Base-by-base conservation (phyloP, 2,329 filamentous ascomycete species). In the Alternaria conjuncta region DNA sequence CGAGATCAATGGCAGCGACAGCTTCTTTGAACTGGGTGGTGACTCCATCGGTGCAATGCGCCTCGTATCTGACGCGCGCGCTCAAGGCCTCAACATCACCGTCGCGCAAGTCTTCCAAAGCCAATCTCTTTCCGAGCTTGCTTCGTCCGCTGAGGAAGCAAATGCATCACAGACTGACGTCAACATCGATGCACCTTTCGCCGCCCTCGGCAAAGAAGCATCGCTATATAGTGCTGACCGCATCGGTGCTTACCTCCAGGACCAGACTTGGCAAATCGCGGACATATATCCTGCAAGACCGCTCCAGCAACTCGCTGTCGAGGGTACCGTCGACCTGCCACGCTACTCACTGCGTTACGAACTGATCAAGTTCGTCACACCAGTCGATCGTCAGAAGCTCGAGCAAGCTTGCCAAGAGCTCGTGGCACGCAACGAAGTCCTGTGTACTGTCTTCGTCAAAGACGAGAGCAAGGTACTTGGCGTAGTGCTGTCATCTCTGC, bases 291-390 rank as follows among this genome's bases (percentile, higher is more conserved):
- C 88, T 3, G 83, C 86, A 1, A 84, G 87, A 0, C 87, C 87
- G 5, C 80, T 89, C 2, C 88, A 90, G 69, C 82, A 86, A 43
- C 81, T 89, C 20, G 88, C 88, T 13, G 84, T 91, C 44, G 82
- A 81, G 63, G 88, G 84, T 21, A 90, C 88, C 0, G 82, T 86
- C 2, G 79, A 86, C 15, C 78, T 84, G 3, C 88, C 88, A 5
- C 84, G 89, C 3, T 90, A 87, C 71, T 90, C 88, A 0, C 79
- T 87, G 1, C 86, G 88, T 13, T 91, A 92, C 71, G 88, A 88
- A 64, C 82, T 89, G 62, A 87, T 92, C 75, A 87, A 88, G 76
- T 85, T 92, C 57, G 83, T 87, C 23, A 83, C 81, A 0, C 65
- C 70, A 0, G 79, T 90, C 12, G 80, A 90, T 55, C 71, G 82